A percentile compares a stretch with the other conserved stretches of the same genome.
Conservation (phyloP, 192 early-diverging fungal species). For the Linnemannia schmuckeri region DNA sequence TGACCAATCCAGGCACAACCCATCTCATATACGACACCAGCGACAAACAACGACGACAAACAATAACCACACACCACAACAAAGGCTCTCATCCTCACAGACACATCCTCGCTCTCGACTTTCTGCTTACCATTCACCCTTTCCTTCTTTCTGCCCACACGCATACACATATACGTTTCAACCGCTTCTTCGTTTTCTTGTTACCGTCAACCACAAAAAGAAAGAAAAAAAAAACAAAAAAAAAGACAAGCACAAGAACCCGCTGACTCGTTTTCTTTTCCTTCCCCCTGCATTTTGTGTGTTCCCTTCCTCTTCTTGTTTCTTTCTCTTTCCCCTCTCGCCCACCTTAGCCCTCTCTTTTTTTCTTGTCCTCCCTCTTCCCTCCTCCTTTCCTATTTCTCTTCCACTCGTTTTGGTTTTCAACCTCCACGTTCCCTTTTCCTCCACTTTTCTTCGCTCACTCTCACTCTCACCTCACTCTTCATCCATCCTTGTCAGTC, state of each 20-base stretch:
- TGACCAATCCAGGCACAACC: too few relatives aligned
- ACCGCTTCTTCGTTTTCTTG: not conserved
- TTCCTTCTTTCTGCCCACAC: not conserved
- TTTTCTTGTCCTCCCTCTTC: not conserved
- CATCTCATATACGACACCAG: not conserved
- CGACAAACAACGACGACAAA: not conserved
- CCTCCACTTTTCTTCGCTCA: conserved; percentile 1
- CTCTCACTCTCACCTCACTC: not conserved
- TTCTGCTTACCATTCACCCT: not conserved
- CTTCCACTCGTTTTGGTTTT: not conserved
- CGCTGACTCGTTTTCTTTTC: conserved; percentile 2
- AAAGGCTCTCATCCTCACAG: not conserved
- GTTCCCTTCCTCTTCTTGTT: not conserved
- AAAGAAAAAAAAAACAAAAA: not conserved
- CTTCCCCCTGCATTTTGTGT: not conserved
- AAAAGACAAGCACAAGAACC: not conserved
- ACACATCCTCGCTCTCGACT: not conserved
- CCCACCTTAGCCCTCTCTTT: not conserved
- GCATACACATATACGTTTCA: not conserved
- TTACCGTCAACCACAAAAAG: not conserved
- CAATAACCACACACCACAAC: not conserved
- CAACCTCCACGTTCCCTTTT: not conserved
- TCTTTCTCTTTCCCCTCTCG: not conserved
- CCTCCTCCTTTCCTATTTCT: not conserved
- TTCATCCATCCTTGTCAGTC: not conserved